These are phyloP conservation scores for Penicillium griseofulvum DNA, from an alignment of 2,329 filamentous ascomycete species.

Conservation along the genomic window DNA sequence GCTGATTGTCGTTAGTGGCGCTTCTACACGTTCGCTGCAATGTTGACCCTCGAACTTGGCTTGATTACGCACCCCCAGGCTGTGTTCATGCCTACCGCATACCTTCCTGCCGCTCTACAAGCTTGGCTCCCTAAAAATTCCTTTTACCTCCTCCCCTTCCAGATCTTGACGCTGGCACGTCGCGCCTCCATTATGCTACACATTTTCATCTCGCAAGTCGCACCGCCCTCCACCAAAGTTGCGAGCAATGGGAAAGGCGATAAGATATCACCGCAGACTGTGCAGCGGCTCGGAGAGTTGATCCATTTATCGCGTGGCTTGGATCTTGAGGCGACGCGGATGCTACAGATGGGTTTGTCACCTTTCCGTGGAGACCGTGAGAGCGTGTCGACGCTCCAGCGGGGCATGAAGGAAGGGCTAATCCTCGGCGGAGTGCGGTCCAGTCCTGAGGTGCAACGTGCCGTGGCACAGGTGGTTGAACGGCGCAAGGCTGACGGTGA, in stretches of 20 bases:
- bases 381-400: constrained; percentile 62
- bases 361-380: constrained; percentile 74
- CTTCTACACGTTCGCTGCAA: constrained; percentile 52
- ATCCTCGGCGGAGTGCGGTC: constrained; percentile 79
- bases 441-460: constrained; percentile 78
- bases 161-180: constrained; percentile 72
- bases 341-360: constrained; percentile 75
- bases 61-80: constrained; percentile 54
- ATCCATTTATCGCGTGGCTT: constrained; percentile 58
- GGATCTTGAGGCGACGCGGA: constrained; percentile 66
- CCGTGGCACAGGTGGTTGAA: constrained; percentile 66
- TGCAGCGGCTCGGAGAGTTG: constrained; percentile 66
- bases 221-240: constrained; percentile 58
- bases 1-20: constrained; percentile 45
- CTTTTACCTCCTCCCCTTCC: constrained; percentile 69
- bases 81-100: constrained; percentile 35
- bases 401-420: constrained; percentile 79
- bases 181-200: constrained; percentile 75
- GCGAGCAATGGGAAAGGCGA: constrained; percentile 30
- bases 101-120: constrained; percentile 32
- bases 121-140: constrained; percentile 41
- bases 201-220: constrained; percentile 79
- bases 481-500: constrained; percentile 49
- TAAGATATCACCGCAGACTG: constrained; percentile 46
- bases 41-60: constrained; percentile 58